These are phyloP conservation scores for Trichoderma asperelloides DNA, from an alignment of 495 filamentous ascomycete genomes.

Conservation along the genomic window DNA sequence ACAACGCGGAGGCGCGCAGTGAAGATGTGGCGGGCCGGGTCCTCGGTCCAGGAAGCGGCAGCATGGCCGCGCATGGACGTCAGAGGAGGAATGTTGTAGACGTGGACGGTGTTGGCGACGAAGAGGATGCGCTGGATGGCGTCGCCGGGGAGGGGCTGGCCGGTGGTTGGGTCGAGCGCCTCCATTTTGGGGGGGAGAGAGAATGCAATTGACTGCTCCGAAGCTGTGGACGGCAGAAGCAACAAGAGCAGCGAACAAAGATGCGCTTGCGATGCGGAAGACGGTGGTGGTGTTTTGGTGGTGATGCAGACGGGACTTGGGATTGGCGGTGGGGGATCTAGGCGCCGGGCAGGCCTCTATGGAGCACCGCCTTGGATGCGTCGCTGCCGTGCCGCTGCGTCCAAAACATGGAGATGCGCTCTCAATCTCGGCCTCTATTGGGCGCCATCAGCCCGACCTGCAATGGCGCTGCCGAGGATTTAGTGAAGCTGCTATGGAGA, in stretches of 20 bases:
- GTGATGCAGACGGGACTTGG: background rate
- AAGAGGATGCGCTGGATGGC: constrained; percentile 75
- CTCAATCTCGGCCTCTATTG: background rate
- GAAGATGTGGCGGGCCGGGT: constrained; percentile 64
- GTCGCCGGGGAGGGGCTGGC: constrained; percentile 47
- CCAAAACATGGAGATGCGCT: background rate
- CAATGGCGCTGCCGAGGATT: background rate
- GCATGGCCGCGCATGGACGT: constrained; percentile 60
- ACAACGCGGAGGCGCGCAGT: constrained; percentile 70
- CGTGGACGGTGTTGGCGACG: constrained; percentile 57
- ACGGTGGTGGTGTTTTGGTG: background rate
- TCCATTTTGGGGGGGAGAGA: constrained; percentile 20
- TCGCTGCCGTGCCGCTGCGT: background rate
- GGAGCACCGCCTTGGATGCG: background rate
- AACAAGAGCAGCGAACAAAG: too few relatives aligned
- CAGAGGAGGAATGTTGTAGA: constrained; percentile 73
- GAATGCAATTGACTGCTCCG: background rate
- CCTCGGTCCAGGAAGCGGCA: constrained; percentile 68
- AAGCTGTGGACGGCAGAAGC: background rate
- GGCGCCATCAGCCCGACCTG: background rate
- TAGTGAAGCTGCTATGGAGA: background rate
- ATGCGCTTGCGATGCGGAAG: too few relatives aligned
- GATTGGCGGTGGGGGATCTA: background rate
- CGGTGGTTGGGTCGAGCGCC: constrained; percentile 50
- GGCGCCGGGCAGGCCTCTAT: too few relatives aligned